Evolutionary conservation across 345 rosid species (phyloP), one percentile per base, ranked within the genome.

Genomic region (Boechera stricta): DNA sequence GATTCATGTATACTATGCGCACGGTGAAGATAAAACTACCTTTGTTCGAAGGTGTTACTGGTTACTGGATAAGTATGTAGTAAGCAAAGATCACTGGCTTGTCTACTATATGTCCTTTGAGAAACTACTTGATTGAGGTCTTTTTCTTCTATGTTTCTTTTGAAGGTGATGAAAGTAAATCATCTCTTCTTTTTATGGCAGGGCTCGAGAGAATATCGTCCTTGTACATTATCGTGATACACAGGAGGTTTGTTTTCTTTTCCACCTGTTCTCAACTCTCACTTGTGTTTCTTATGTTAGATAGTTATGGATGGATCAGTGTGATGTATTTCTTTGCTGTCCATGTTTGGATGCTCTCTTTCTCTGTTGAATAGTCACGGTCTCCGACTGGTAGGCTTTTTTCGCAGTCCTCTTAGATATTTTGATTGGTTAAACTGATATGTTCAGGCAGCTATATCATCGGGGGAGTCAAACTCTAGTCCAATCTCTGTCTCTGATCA

Each of bases 171-270:
- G 36, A 47, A 44, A 39, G 28, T 55, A 55, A 15, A 42, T 33
- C 53, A 48, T 75, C 12, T 64, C 65, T 53, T 63, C 52, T 68
- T 78, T 32, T 60, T 1, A 36, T 59, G 56, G 11, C 54, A 95
- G 99, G 94, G 77, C 80, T 77, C 78, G 86, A 65, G 99, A 95
- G 71, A 89, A 95, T 81, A 87, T 90, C 29, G 99, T 95, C 80
- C 99, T 95, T 65, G 99, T 95, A 71, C 99, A 95, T 80, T 95
- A 95, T 74, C 99, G 99, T 53, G 97, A 92, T 75, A 95, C 97
- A 63, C 89, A 82, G 67, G 99, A 92, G 99, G 99, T 95, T 80
- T 70, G 92, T 83, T 64, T 62, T 69, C 21, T 2, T 41, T 29
- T 13, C 77, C 39, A 45, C 66, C 64, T 63, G 21, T 74, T 26